Percentiles rank a stretch among this genome's conserved stretches.
Evolutionary conservation across 331 rosid genomes (phyloP).

Genomic region (Erythrophleum ivorense): DNA sequence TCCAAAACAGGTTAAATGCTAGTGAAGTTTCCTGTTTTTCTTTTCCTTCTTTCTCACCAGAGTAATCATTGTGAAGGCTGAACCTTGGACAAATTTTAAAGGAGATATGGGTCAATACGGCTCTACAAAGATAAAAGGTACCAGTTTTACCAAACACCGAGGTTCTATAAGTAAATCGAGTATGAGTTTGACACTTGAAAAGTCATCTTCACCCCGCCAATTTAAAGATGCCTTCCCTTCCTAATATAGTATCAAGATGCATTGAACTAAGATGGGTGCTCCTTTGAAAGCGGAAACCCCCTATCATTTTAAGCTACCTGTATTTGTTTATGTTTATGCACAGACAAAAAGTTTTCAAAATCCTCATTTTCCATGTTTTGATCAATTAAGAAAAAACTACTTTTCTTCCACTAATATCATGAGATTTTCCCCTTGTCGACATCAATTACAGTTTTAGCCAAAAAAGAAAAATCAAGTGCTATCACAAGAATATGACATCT

Average conservation of each 20-base stretch:
- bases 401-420: background rate
- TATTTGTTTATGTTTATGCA: background rate
- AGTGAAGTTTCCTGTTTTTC: background rate
- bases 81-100: background rate
- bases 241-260: constrained; percentile 8
- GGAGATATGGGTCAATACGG: background rate
- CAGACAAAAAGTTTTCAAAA: background rate
- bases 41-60: constrained; percentile 13
- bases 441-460: background rate
- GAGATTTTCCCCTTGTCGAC: background rate
- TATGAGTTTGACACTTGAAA: constrained; percentile 21
- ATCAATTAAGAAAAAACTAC: background rate
- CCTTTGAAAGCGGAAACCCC: background rate
- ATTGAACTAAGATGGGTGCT: background rate
- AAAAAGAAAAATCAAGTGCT: background rate
- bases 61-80: constrained; percentile 19
- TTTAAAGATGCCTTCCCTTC: background rate
- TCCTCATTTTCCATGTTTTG: background rate
- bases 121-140: constrained; percentile 11
- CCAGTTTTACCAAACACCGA: background rate
- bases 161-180: constrained; percentile 14
- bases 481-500: background rate
- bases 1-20: background rate
- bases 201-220: constrained; percentile 13
- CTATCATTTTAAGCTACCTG: background rate